Evolutionary conservation across 805 yeast genomes (phyloP).

Genomic region (Diddensiella transvaalensis): DNA sequence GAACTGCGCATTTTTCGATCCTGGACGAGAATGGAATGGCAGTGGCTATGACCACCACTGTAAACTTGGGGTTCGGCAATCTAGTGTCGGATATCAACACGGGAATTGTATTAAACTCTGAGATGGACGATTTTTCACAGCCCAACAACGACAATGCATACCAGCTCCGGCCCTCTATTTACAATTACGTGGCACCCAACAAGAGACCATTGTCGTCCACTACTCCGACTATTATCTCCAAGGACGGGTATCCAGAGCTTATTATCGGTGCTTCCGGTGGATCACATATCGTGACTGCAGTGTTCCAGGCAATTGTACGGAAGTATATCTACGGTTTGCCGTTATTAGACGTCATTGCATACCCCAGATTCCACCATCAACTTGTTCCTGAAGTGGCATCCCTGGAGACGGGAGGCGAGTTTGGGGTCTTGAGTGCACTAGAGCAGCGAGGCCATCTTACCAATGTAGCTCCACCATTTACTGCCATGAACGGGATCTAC

Average conservation of each 20-base stretch:
- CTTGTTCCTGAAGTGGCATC: conserved; percentile 66
- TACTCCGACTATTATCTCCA: conserved; percentile 66
- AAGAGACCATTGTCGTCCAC: conserved; percentile 84
- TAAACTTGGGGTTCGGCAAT: conserved; percentile 81
- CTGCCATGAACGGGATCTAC: conserved; percentile 57
- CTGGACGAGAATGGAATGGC: conserved; percentile 74
- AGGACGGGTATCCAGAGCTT: conserved; percentile 47
- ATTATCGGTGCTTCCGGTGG: conserved; percentile 96
- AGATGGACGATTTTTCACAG: conserved; percentile 91
- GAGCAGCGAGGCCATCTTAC: conserved; percentile 48
- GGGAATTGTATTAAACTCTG: conserved; percentile 79
- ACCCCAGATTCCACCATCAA: conserved; percentile 87
- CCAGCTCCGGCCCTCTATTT: conserved; percentile 74
- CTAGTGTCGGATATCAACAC: conserved; percentile 75
- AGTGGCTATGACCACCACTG: conserved; percentile 83
- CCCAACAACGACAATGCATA: conserved; percentile 71
- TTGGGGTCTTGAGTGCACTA: conserved; percentile 36
- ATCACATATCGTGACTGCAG: conserved; percentile 75
- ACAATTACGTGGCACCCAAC: conserved; percentile 69
- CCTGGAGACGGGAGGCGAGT: conserved; percentile 51
- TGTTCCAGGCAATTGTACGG: conserved; percentile 76
- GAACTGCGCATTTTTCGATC: conserved; percentile 84
- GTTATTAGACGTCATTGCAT: conserved; percentile 65
- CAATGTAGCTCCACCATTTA: conserved; percentile 41
- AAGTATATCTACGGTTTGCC: conserved; percentile 54